Base-by-base conservation (phyloP, 495 filamentous ascomycete genomes). In the Penicillium taxi region DNA sequence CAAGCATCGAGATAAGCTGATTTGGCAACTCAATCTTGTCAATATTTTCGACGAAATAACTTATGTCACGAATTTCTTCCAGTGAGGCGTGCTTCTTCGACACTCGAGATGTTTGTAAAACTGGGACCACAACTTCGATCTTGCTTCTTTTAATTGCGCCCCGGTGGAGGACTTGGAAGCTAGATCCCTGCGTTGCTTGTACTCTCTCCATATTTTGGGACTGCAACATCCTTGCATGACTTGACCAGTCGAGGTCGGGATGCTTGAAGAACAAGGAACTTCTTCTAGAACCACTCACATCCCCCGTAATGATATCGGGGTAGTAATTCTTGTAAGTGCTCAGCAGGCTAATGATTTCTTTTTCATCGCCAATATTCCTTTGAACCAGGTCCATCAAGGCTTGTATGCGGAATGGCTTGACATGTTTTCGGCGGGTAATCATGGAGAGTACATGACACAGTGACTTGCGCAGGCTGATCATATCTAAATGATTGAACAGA, bases 311-410 rank as follows among this genome's bases (percentile, higher is more conserved):
- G 32, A 93, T 81, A 58, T 93, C 86, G 5, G 88, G 86, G 50
- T 86, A 91, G 51, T 90, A 91, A 52, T 87, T 85, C 49, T 91
- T 91, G 63, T 81, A 94, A 6, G 88, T 71, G 38, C 77, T 74
- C 17, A 94, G 67, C n/a, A 95, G 68, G n/a, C 80, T 81, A 17
- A 80, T 66, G 25, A 94, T 61, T 29, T 78, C 76, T 31, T 80
- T 84, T 37, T 94, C 88, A 41, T 81, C 79, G 1, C 64, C 63
- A 32, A 59, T 58, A 5, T 58, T 44, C 45, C 43, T 48, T 33
- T 49, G 58, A 16, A 67, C 50, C 19, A 66, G 28, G 27, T 77
- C 85, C 66, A 69, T 90, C 67, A 95, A 63, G 28, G 77, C 64
- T 45, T 94, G 87, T 21, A 94, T 88, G 36, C 88, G 67, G 48